phyloP scores from a whole-genome alignment of 495 filamentous ascomycete genomes.

The Cudoniella acicularis region DNA sequence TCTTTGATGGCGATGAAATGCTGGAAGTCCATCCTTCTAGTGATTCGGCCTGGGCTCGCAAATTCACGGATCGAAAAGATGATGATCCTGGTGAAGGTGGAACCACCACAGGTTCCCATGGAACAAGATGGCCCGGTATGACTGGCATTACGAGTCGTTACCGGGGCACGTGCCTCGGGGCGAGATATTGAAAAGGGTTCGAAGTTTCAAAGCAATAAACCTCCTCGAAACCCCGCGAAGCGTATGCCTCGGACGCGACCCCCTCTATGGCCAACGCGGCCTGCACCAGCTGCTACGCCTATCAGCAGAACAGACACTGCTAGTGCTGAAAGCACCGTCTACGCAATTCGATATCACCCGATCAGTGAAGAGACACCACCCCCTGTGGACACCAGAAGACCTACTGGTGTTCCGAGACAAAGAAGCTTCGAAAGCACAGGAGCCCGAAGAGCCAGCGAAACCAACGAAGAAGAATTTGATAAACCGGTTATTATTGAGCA shows the following conservation, averaged over 20 bases:
- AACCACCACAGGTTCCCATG: conserved; percentile 26
- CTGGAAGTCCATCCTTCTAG: conserved; percentile 64
- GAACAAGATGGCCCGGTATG: conserved; percentile 44
- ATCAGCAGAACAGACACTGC: conserved; percentile 28
- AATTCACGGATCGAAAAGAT: conserved; percentile 2
- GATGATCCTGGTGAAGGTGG: conserved; percentile 4
- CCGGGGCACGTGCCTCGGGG: conserved; percentile 26
- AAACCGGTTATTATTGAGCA: conserved; percentile 14
- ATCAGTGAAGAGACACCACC: conserved; percentile 63
- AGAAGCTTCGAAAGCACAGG: conserved; percentile 12
- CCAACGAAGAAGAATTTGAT: conserved; percentile 29
- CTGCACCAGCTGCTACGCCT: conserved; percentile 23
- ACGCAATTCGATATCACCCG: conserved; percentile 79
- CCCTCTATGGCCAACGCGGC: conserved; percentile 25
- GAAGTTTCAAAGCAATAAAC: conserved; percentile 5
- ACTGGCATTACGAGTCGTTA: conserved; percentile 40
- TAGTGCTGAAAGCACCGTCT: conserved; percentile 77
- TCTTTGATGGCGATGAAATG: conserved; percentile 98
- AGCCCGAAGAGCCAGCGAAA: background rate
- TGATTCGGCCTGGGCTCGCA: conserved; percentile 28
- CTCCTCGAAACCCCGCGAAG: conserved; percentile 3
- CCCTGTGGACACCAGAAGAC: conserved; percentile 19
- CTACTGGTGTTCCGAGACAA: background rate
- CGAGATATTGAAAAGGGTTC: conserved; percentile 21
- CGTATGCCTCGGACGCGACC: conserved; percentile 8